These are phyloP conservation scores for Ehretia macrophylla DNA, from an alignment of 257 asterid genomes.

Conservation along the genomic window DNA sequence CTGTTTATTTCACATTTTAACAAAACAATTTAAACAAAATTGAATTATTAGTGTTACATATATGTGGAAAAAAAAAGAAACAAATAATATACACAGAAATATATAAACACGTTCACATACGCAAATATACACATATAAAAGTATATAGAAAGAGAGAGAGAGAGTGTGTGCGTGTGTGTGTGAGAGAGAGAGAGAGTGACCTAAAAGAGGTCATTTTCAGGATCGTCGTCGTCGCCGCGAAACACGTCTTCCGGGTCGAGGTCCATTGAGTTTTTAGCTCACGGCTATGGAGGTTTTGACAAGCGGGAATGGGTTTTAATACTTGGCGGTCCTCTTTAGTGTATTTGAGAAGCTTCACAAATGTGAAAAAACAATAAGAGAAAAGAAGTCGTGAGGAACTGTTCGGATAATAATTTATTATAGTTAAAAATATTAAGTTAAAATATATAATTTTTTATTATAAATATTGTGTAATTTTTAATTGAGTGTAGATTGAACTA, in stretches of 20 bases:
- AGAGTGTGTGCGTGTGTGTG: too few relatives aligned
- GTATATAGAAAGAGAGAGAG: not conserved
- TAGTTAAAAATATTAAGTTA: too few relatives aligned
- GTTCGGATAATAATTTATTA: too few relatives aligned
- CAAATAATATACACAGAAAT: not conserved
- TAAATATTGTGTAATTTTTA: too few relatives aligned
- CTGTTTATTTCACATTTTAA: constrained; percentile 36
- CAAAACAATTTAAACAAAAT: too few relatives aligned
- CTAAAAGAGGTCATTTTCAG: constrained; percentile 53
- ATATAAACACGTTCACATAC: too few relatives aligned
- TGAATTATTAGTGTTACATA: not conserved
- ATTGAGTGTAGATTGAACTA: too few relatives aligned
- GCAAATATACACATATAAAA: not conserved
- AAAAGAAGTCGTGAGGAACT: too few relatives aligned
- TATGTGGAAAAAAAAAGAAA: not conserved
- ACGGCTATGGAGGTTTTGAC: not conserved
- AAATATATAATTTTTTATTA: too few relatives aligned
- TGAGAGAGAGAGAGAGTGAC: constrained; percentile 16
- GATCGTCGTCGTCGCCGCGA: constrained; percentile 80
- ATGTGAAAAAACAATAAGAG: too few relatives aligned
- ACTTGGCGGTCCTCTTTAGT: not conserved
- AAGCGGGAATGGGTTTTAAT: not conserved
- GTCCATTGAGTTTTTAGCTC: constrained; percentile 39
- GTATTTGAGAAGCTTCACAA: not conserved
- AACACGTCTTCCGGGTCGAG: constrained; percentile 89